A percentile compares a stretch with the other conserved stretches of the same genome.
phyloP scores from a whole-genome alignment of 495 filamentous ascomycete species.

The Podospora conica region DNA sequence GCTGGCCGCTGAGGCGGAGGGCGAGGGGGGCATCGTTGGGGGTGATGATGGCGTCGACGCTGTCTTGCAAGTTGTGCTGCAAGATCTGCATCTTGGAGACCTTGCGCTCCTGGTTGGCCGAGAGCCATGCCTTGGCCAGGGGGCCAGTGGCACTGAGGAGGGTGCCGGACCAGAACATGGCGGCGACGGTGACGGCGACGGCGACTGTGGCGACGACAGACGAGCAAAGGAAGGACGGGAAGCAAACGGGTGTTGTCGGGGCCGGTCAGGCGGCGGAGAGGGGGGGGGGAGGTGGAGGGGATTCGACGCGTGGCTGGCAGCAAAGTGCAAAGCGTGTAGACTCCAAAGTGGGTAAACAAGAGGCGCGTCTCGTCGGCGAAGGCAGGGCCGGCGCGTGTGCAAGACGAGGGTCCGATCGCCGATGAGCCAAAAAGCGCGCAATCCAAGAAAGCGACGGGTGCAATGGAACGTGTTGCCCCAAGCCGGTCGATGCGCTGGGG shows the following conservation, averaged over 20 bases:
- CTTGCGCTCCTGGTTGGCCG: conserved; percentile 95
- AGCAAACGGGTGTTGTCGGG: conserved; percentile 23
- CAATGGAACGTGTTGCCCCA: conserved; percentile 1
- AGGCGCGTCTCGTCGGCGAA: conserved; percentile 34
- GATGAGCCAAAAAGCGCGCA: conserved; percentile 8
- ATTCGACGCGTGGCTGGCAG: conserved; percentile 2
- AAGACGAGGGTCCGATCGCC: neutral
- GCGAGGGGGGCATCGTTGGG: conserved; percentile 94
- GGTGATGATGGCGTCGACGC: conserved; percentile 88
- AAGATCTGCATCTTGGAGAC: conserved; percentile 91
- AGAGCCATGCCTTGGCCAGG: conserved; percentile 95
- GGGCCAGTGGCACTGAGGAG: conserved; percentile 94
- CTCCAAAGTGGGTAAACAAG: conserved; percentile 29
- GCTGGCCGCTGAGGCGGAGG: conserved; percentile 84
- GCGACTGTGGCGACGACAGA: conserved; percentile 33
- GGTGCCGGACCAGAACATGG: conserved; percentile 98
- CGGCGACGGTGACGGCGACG: conserved; percentile 37
- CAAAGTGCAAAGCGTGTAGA: conserved; percentile 7
- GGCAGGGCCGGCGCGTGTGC: conserved; percentile 20
- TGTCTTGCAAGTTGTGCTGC: conserved; percentile 85
- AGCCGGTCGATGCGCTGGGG: conserved; percentile 15
- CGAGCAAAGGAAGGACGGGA: conserved; percentile 7
- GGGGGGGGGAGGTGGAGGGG: neutral
- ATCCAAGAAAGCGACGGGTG: conserved; percentile 1
- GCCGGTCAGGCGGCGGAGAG: conserved; percentile 9